Conservation (phyloP, 116 monocot genomes). For the Papilionanthe hybrid region DNA sequence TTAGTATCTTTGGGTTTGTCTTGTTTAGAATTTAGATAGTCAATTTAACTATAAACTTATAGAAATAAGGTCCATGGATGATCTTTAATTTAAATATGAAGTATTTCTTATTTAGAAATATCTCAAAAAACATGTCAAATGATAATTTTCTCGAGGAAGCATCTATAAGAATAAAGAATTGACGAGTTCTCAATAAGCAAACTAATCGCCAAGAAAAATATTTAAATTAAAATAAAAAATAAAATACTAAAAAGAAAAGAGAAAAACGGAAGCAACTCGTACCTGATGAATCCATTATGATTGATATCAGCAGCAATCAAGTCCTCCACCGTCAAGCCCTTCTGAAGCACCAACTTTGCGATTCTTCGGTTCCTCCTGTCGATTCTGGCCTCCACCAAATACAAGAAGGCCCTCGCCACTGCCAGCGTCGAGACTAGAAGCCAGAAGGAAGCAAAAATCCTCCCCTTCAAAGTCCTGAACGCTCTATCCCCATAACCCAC, state of each 20-base stretch:
- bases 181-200: neutral
- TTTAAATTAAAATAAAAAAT: neutral
- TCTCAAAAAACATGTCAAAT: no score
- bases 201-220: neutral
- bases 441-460: constrained; percentile 55
- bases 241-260: neutral
- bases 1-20: no score
- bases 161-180: no score
- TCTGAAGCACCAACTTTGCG: constrained; percentile 21
- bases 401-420: constrained; percentile 50
- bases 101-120: no score
- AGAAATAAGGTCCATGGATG: no score
- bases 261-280: neutral
- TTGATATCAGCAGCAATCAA: constrained; percentile 45
- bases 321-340: constrained; percentile 48
- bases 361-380: constrained; percentile 35
- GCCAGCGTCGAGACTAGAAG: constrained; percentile 52
- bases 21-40: no score
- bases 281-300: constrained; percentile 57
- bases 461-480: constrained; percentile 43
- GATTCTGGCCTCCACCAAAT: constrained; percentile 47
- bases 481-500: constrained; percentile 59
- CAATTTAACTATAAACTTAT: no score
- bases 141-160: no score
- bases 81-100: no score